Conservation (phyloP, 257 asterid species). For the Coffea eugenioides region DNA sequence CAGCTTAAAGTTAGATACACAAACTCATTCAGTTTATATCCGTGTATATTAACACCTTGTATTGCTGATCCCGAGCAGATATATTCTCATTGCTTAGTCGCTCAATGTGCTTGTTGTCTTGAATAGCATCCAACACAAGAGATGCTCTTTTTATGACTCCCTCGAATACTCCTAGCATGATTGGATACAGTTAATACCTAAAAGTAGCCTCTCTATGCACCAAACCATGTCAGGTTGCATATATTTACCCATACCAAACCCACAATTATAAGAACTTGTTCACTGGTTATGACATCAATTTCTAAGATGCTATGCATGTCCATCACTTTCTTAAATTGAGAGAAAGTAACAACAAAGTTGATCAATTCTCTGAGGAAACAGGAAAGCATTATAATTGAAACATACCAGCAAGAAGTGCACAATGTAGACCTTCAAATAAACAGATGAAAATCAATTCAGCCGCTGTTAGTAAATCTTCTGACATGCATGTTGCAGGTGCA, state of each 20-base stretch:
- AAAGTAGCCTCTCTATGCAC: not conserved
- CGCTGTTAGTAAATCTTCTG: slow-evolving; percentile 11
- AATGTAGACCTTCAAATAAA: slow-evolving; percentile 77
- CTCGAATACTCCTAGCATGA: slow-evolving; percentile 61
- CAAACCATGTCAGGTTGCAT: not conserved
- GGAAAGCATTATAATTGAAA: slow-evolving; percentile 3
- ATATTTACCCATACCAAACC: not conserved
- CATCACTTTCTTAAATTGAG: not conserved
- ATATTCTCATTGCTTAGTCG: slow-evolving; percentile 53
- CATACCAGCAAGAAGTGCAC: slow-evolving; percentile 93
- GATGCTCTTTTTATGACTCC: slow-evolving; percentile 79
- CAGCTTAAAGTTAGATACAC: not conserved
- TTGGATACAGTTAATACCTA: slow-evolving; percentile 2
- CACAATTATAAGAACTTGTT: not conserved
- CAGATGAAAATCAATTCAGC: slow-evolving; percentile 19
- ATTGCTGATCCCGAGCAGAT: slow-evolving; percentile 64
- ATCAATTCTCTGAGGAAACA: not conserved
- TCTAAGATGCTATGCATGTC: not conserved
- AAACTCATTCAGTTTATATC: not conserved
- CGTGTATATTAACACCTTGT: slow-evolving; percentile 45
- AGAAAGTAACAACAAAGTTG: not conserved
- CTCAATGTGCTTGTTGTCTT: slow-evolving; percentile 47
- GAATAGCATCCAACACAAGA: slow-evolving; percentile 47
- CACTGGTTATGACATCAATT: not conserved
- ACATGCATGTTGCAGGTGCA: not conserved